phyloP scores from a whole-genome alignment of 2,329 filamentous ascomycete species.

The Colletotrichum lini region DNA sequence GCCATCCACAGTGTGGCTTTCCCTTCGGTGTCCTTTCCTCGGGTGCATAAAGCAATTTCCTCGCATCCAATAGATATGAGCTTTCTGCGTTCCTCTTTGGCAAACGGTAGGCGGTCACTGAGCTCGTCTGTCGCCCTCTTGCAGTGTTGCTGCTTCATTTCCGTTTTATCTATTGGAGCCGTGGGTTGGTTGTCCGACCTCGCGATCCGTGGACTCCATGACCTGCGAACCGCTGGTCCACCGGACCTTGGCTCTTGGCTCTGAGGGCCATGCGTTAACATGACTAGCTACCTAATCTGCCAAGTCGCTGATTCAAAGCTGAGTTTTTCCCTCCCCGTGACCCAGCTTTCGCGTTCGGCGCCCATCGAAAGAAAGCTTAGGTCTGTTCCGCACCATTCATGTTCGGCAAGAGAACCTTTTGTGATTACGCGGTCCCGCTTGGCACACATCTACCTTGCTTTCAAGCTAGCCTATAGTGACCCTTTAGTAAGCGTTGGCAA shows the following conservation, averaged over 20 bases:
- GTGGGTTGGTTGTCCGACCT: neutral
- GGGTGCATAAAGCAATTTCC: neutral
- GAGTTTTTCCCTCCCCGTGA: neutral
- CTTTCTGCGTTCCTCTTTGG: constrained; percentile 6
- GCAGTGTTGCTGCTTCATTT: neutral
- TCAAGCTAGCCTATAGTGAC: neutral
- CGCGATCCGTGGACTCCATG: constrained; percentile 3
- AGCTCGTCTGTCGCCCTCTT: neutral
- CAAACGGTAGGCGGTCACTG: neutral
- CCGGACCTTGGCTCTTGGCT: constrained; percentile 11
- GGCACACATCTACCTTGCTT: constrained; percentile 1
- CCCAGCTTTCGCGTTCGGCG: neutral
- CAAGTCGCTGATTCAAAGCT: neutral
- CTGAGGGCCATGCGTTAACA: neutral
- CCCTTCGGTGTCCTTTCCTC: neutral
- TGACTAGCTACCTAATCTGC: neutral
- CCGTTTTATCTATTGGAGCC: neutral
- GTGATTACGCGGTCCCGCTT: neutral
- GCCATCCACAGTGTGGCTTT: neutral
- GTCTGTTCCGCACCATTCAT: neutral
- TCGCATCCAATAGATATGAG: constrained; percentile 25
- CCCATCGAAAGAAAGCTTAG: neutral
- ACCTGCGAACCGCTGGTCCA: neutral
- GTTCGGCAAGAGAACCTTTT: neutral
- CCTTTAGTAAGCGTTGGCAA: neutral